phyloP scores from a whole-genome alignment of 768 basidiomycete species.

The Pleurotus tuber-regium region DNA sequence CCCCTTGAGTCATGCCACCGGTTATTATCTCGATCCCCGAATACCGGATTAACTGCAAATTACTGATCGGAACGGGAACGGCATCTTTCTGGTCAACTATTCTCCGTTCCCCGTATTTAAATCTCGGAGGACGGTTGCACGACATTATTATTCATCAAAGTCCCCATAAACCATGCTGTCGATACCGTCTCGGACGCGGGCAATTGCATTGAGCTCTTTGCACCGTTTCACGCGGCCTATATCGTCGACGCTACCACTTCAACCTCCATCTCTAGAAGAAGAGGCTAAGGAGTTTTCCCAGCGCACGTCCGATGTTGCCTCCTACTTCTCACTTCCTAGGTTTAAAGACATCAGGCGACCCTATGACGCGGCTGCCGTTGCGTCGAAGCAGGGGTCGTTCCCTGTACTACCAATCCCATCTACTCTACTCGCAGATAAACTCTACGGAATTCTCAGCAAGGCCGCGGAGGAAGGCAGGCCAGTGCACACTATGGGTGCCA shows the following conservation, averaged over 20 bases:
- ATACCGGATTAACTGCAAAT: too few species aligned
- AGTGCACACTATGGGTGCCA: conserved; percentile 89
- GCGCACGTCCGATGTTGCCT: conserved; percentile 59
- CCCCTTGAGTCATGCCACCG: too few species aligned
- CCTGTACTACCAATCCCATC: conserved; percentile 76
- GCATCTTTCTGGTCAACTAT: conserved; percentile 2
- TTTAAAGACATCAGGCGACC: conserved; percentile 74
- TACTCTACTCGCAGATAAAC: conserved; percentile 80
- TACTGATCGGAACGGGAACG: too few species aligned
- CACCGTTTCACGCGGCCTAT: conserved; percentile 32
- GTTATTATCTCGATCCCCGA: too few species aligned
- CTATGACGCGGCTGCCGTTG: conserved; percentile 78
- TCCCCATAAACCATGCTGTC: conserved; percentile 10
- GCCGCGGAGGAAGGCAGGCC: conserved; percentile 64
- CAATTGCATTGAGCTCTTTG: conserved; percentile 9
- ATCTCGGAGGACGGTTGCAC: not conserved
- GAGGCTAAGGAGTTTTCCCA: conserved; percentile 59
- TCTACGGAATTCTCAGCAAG: conserved; percentile 64
- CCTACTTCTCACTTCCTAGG: conserved; percentile 75
- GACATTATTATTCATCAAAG: not conserved
- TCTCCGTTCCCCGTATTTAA: conserved; percentile 1
- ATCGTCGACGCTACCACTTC: conserved; percentile 51
- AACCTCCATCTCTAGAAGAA: conserved; percentile 53
- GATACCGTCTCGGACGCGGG: not conserved
- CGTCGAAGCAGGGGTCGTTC: conserved; percentile 85